phyloP scores from a whole-genome alignment of 2,329 filamentous ascomycete species.

The Fulvia fulva region DNA sequence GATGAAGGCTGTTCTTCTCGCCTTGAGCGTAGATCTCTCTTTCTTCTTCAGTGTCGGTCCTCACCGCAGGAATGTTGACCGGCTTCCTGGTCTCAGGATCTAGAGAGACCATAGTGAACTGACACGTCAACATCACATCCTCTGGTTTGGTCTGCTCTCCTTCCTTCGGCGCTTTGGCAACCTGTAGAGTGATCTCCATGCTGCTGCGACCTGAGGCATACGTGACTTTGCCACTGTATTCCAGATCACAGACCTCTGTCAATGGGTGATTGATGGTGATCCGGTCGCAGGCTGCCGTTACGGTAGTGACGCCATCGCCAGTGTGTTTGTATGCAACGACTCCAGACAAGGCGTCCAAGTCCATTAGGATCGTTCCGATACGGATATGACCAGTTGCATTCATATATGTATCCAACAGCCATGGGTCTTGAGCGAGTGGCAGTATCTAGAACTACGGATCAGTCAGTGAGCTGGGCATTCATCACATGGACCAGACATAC shows the following conservation, averaged over 20 bases:
- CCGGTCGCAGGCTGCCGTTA: slow-evolving; percentile 61
- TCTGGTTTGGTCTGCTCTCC: slow-evolving; percentile 55
- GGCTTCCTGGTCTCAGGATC: slow-evolving; percentile 65
- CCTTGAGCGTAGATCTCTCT: slow-evolving; percentile 59
- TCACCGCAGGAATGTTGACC: slow-evolving; percentile 57
- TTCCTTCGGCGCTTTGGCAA: slow-evolving; percentile 61
- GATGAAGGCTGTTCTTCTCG: slow-evolving; percentile 62
- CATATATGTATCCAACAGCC: slow-evolving; percentile 73
- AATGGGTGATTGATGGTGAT: slow-evolving; percentile 67
- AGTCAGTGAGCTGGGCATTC: slow-evolving; percentile 22
- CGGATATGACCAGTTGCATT: slow-evolving; percentile 72
- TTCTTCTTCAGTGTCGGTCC: slow-evolving; percentile 62
- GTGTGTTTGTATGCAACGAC: slow-evolving; percentile 72
- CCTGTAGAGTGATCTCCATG: slow-evolving; percentile 70
- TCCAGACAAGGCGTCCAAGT: slow-evolving; percentile 72
- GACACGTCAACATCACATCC: slow-evolving; percentile 66
- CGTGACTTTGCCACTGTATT: slow-evolving; percentile 65
- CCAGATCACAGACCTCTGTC: slow-evolving; percentile 73
- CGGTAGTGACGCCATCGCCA: slow-evolving; percentile 59
- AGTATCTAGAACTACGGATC: slow-evolving; percentile 48
- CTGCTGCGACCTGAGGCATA: slow-evolving; percentile 71
- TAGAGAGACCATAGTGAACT: slow-evolving; percentile 73
- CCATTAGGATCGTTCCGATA: slow-evolving; percentile 72
- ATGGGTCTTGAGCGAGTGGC: slow-evolving; percentile 68
- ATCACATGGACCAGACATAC: slow-evolving; percentile 40